Evolutionary conservation across 2,329 filamentous ascomycete species (phyloP).

Genomic region (Cyphellophora attinorum): DNA sequence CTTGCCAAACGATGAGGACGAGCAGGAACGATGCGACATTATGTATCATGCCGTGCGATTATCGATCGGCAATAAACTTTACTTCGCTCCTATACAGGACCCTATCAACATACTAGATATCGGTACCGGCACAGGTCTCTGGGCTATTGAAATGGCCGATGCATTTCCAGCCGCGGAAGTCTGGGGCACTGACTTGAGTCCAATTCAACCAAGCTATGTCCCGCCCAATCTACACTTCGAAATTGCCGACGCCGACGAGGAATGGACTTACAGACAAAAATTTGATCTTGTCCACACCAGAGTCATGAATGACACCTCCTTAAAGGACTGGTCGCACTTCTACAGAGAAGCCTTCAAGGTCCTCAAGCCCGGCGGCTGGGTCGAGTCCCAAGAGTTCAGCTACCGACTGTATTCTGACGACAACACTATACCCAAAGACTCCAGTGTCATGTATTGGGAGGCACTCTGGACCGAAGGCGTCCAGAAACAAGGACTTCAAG

Average conservation of each 20-base stretch:
- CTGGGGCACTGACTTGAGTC: slow-evolving; percentile 27
- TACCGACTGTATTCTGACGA: slow-evolving; percentile 9
- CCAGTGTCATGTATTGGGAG: slow-evolving; percentile 8
- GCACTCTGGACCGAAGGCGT: slow-evolving; percentile 10
- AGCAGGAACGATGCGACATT: slow-evolving; percentile 27
- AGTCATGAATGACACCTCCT: slow-evolving; percentile 6
- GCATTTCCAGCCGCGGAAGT: slow-evolving; percentile 25
- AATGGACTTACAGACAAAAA: slow-evolving; percentile 47
- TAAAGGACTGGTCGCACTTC: slow-evolving; percentile 9
- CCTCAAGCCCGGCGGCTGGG: slow-evolving; percentile 31
- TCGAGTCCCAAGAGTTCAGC: slow-evolving; percentile 25
- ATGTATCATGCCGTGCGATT: slow-evolving; percentile 21
- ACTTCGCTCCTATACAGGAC: slow-evolving; percentile 25
- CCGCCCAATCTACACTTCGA: slow-evolving; percentile 48
- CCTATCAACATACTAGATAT: slow-evolving; percentile 43
- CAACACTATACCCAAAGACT: slow-evolving; percentile 8
- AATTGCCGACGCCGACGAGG: slow-evolving; percentile 48
- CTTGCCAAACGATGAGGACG: slow-evolving; percentile 26
- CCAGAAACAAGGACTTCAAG: slow-evolving; percentile 5
- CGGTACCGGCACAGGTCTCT: slow-evolving; percentile 54
- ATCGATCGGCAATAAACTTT: slow-evolving; percentile 14
- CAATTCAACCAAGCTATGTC: slow-evolving; percentile 33
- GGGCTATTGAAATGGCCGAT: slow-evolving; percentile 39
- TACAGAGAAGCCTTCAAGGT: slow-evolving; percentile 6
- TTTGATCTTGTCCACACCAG: slow-evolving; percentile 45